Percentiles rank a stretch among this genome's conserved stretches.
These are phyloP conservation scores for Globisporangium megalacanthum DNA, from an alignment of 352 stramenopile genomes.

Conservation along the genomic window DNA sequence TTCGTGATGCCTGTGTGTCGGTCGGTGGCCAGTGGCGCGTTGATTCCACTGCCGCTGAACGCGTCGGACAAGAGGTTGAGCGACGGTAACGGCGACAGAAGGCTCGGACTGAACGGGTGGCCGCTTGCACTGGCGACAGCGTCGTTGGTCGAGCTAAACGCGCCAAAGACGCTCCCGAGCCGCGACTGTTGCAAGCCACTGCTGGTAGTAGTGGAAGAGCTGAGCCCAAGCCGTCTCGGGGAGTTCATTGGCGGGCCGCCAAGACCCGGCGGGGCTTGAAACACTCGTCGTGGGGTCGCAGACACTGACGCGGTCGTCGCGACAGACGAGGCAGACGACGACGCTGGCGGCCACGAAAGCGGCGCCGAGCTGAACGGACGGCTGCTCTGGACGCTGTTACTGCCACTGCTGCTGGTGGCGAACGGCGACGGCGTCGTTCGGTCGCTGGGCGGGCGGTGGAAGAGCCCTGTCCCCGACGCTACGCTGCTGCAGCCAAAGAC, in stretches of 20 bases:
- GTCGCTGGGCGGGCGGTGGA: neutral
- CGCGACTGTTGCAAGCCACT: slow-evolving; percentile 1
- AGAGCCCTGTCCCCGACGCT: slow-evolving; percentile 3
- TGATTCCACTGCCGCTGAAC: slow-evolving; percentile 11
- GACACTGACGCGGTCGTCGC: slow-evolving; percentile 9
- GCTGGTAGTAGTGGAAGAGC: neutral
- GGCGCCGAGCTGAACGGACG: slow-evolving; percentile 1
- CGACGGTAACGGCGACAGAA: slow-evolving; percentile 20
- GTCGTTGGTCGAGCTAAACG: neutral
- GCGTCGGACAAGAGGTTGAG: slow-evolving; percentile 21
- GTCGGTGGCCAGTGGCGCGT: slow-evolving; percentile 8
- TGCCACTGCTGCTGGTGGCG: neutral
- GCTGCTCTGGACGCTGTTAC: neutral
- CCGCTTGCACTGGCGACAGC: slow-evolving; percentile 4
- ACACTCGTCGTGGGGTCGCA: slow-evolving; percentile 29
- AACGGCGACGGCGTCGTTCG: slow-evolving; percentile 9
- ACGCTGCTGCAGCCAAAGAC: slow-evolving; percentile 21
- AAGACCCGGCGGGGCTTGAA: slow-evolving; percentile 45
- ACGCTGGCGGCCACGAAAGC: slow-evolving; percentile 16
- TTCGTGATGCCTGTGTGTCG: slow-evolving; percentile 25
- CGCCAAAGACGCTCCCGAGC: slow-evolving; percentile 2
- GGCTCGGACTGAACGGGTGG: slow-evolving; percentile 21
- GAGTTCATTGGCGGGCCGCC: slow-evolving; percentile 14
- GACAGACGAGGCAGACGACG: slow-evolving; percentile 10
- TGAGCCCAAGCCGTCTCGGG: slow-evolving; percentile 2